Percentiles rank a stretch among this genome's conserved stretches.
Evolutionary conservation across 2,329 filamentous ascomycete genomes (phyloP).

Genomic region (Dothideomycetidae sp.): DNA sequence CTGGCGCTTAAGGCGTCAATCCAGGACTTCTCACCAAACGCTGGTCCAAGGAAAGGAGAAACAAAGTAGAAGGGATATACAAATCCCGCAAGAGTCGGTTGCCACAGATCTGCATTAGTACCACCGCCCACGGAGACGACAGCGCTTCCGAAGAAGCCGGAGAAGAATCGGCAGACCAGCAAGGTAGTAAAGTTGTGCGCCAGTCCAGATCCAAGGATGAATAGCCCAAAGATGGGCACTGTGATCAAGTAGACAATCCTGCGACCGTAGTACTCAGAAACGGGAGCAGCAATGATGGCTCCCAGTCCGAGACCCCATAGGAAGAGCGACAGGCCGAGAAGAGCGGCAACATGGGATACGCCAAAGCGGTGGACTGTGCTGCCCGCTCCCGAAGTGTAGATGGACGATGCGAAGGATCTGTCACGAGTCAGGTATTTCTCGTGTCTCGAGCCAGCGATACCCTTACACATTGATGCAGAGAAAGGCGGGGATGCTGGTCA

Average conservation of each 20-base stretch:
- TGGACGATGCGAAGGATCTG: slow-evolving; percentile 6
- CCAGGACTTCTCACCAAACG: slow-evolving; percentile 21
- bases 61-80: slow-evolving; percentile 25
- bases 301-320: slow-evolving; percentile 52
- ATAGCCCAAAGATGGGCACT: slow-evolving; percentile 46
- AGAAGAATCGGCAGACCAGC: slow-evolving; percentile 47
- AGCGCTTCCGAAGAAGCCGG: slow-evolving; percentile 21
- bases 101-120: slow-evolving; percentile 28
- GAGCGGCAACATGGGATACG: slow-evolving; percentile 39
- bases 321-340: slow-evolving; percentile 47
- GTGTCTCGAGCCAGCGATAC: neutral
- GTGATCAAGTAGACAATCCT: slow-evolving; percentile 55
- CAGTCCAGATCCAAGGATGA: slow-evolving; percentile 29
- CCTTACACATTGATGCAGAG: slow-evolving; percentile 23
- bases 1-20: neutral
- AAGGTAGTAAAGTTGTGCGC: slow-evolving; percentile 54
- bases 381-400: slow-evolving; percentile 3
- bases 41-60: slow-evolving; percentile 29
- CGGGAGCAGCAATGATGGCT: slow-evolving; percentile 56
- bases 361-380: slow-evolving; percentile 39
- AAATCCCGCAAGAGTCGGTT: slow-evolving; percentile 21
- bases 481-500: slow-evolving; percentile 27
- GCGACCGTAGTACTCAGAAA: slow-evolving; percentile 58
- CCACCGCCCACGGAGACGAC: slow-evolving; percentile 30
- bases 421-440: neutral